Evolutionary conservation across 176 grass and related monocot genomes (phyloP).

Genomic region (Ampelocalamus luodianensis): DNA sequence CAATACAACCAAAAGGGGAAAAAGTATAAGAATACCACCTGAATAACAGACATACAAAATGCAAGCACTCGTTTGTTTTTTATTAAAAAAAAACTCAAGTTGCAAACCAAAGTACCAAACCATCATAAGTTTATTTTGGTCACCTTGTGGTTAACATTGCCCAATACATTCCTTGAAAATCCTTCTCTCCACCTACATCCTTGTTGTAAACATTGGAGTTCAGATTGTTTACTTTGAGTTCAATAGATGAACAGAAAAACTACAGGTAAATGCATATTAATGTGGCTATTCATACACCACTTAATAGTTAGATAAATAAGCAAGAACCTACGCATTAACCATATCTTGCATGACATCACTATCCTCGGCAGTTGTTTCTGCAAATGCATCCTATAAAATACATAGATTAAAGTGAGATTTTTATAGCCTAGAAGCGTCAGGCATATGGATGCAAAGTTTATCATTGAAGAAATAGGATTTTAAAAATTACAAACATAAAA

Average conservation of each 20-base stretch:
- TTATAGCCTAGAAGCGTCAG: slow-evolving; percentile 37
- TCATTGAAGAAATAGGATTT: neutral
- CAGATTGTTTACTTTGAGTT: slow-evolving; percentile 39
- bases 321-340: slow-evolving; percentile 69
- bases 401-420: slow-evolving; percentile 48
- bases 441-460: slow-evolving; percentile 35
- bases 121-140: slow-evolving; percentile 11
- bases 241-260: slow-evolving; percentile 25
- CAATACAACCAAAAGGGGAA: slow-evolving; percentile 27
- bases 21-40: slow-evolving; percentile 15
- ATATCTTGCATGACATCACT: slow-evolving; percentile 52
- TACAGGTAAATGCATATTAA: slow-evolving; percentile 32
- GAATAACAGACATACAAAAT: slow-evolving; percentile 18
- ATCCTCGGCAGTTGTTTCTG: slow-evolving; percentile 41
- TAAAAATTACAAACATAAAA: slow-evolving; percentile 7
- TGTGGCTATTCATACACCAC: slow-evolving; percentile 8
- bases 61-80: neutral
- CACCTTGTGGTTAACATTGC: slow-evolving; percentile 61
- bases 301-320: slow-evolving; percentile 38
- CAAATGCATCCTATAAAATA: slow-evolving; percentile 70
- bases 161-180: slow-evolving; percentile 72
- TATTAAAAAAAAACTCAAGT: neutral
- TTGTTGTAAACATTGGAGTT: slow-evolving; percentile 55
- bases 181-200: slow-evolving; percentile 42
- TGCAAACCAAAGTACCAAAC: neutral